Conservation (phyloP, 169 alveolate species). For the Plasmodium adleri region DNA sequence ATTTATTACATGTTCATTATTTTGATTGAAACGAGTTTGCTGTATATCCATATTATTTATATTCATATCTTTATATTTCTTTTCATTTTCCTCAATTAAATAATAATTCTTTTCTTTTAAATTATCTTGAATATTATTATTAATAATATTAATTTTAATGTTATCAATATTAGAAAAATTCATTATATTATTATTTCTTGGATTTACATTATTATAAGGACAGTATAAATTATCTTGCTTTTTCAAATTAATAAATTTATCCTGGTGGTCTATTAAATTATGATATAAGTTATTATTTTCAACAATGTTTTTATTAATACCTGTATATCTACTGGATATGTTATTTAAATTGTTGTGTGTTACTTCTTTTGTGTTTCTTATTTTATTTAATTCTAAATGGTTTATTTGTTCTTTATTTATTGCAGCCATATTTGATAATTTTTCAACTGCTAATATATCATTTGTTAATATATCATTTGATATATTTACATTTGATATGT, state of each 20-base stretch:
- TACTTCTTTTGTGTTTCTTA: not conserved
- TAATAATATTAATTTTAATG: not conserved
- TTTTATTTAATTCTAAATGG: not conserved
- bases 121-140: not conserved
- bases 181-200: not conserved
- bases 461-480: not conserved
- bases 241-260: not conserved
- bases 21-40: not conserved
- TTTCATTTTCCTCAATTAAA: not conserved
- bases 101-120: not conserved
- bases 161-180: constrained; percentile 16
- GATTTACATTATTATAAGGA: constrained; percentile 1
- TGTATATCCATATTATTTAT: not conserved
- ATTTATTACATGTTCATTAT: not conserved
- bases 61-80: not conserved
- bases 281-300: not conserved
- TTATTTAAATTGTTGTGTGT: not conserved
- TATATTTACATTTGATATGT: not conserved
- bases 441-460: not conserved
- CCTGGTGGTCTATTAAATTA: not conserved
- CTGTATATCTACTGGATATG: not conserved
- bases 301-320: no score
- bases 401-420: not conserved
- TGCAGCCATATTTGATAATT: not conserved
- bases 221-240: not conserved